Evolutionary conservation across 129 eudicot species (phyloP).

Genomic region (Gnaphalium uliginosum): DNA sequence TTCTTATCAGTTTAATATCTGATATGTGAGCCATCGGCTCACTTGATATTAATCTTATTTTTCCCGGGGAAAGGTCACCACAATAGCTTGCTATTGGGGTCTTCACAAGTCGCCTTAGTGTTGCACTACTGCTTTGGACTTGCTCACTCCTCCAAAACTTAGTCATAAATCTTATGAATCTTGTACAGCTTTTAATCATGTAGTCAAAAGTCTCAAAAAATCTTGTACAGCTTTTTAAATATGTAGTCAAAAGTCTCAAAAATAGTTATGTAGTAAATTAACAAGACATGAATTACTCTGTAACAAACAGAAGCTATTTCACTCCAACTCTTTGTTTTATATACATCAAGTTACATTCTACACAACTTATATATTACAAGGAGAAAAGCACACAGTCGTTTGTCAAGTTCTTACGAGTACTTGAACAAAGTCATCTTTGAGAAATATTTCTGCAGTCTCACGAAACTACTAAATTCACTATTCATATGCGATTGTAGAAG

Average conservation of each 20-base stretch:
- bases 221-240: no score
- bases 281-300: background rate
- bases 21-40: constrained; percentile 41
- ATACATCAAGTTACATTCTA: background rate
- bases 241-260: no score
- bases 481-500: constrained; percentile 2
- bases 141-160: background rate
- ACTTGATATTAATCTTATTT: constrained; percentile 3
- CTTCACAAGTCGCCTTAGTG: background rate
- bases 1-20: constrained; percentile 73
- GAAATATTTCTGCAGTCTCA: background rate
- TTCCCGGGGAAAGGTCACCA: background rate
- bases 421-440: constrained; percentile 5
- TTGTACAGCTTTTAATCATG: no score
- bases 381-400: background rate
- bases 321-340: background rate
- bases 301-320: background rate
- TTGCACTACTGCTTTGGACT: background rate
- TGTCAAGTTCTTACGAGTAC: background rate
- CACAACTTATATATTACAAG: background rate
- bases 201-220: no score
- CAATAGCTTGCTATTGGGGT: background rate
- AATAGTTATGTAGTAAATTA: no score
- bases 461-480: constrained; percentile 1
- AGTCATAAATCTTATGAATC: background rate